Percentiles rank a stretch among this genome's conserved stretches.
These are phyloP conservation scores for Martiniozyma asiatica DNA, from an alignment of 1,139 yeast species.

Conservation along the genomic window DNA sequence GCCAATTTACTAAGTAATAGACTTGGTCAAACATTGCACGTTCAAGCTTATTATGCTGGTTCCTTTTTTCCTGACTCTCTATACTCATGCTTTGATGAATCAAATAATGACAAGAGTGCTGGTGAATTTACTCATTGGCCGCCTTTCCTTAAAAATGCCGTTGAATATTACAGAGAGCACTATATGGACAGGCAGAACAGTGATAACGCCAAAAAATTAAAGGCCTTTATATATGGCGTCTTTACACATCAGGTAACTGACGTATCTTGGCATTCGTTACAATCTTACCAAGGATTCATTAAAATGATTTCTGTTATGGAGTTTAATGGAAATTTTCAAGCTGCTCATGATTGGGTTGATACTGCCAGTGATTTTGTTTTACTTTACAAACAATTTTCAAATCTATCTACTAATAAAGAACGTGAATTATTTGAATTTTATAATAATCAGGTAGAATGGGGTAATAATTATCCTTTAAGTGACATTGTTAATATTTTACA, in stretches of 20 bases:
- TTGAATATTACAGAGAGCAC: conserved; percentile 26
- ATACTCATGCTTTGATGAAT: conserved; percentile 38
- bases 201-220: conserved; percentile 21
- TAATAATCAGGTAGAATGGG: conserved; percentile 34
- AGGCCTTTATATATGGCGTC: conserved; percentile 42
- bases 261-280: conserved; percentile 51
- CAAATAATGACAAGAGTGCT: conserved; percentile 24
- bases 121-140: conserved; percentile 62
- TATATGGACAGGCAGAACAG: no score
- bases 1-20: no score
- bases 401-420: conserved; percentile 15
- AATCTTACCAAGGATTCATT: conserved; percentile 39
- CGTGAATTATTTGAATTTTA: conserved; percentile 18
- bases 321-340: conserved; percentile 31
- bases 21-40: no score
- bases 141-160: conserved; percentile 36
- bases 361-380: conserved; percentile 47
- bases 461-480: conserved; percentile 27
- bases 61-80: conserved; percentile 55
- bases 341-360: conserved; percentile 42
- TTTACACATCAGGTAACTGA: conserved; percentile 49
- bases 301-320: conserved; percentile 32
- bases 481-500: conserved; percentile 27
- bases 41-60: no score
- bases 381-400: conserved; percentile 26